phyloP scores from a whole-genome alignment of 805 yeast genomes.

The Zygotorulaspora danielsina region DNA sequence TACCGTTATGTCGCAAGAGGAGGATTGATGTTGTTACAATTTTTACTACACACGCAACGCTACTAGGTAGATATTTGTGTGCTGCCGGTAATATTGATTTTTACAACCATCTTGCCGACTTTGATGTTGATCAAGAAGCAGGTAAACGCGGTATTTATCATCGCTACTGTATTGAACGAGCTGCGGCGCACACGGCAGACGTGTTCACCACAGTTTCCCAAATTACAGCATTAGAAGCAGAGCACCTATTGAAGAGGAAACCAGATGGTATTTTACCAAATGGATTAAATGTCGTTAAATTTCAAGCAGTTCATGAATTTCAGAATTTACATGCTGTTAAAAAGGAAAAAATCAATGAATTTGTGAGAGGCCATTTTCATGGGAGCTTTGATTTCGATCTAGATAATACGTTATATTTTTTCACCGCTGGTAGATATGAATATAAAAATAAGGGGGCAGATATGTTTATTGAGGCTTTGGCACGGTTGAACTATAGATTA shows the following conservation, averaged over 20 bases:
- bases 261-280: slow-evolving; percentile 98
- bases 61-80: slow-evolving; percentile 90
- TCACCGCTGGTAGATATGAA: slow-evolving; percentile 96
- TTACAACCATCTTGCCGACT: slow-evolving; percentile 80
- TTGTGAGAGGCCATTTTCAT: slow-evolving; percentile 94
- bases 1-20: slow-evolving; percentile 88
- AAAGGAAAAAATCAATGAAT: slow-evolving; percentile 89
- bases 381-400: slow-evolving; percentile 94
- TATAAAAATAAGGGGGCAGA: slow-evolving; percentile 96
- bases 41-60: slow-evolving; percentile 95
- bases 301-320: slow-evolving; percentile 96
- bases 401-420: slow-evolving; percentile 89
- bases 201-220: slow-evolving; percentile 97
- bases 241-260: slow-evolving; percentile 86
- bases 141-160: slow-evolving; percentile 97
- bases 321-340: slow-evolving; percentile 91
- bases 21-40: slow-evolving; percentile 90
- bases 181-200: slow-evolving; percentile 93
- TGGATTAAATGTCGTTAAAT: slow-evolving; percentile 91
- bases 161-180: slow-evolving; percentile 92
- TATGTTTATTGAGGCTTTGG: slow-evolving; percentile 86
- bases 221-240: slow-evolving; percentile 94
- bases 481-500: slow-evolving; percentile 82
- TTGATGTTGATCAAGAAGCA: slow-evolving; percentile 96
- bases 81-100: slow-evolving; percentile 97